Evolutionary conservation across 106 monocot genomes (phyloP), one percentile per base, ranked within the genome.

Genomic region (Phalaenopsis equestris): DNA sequence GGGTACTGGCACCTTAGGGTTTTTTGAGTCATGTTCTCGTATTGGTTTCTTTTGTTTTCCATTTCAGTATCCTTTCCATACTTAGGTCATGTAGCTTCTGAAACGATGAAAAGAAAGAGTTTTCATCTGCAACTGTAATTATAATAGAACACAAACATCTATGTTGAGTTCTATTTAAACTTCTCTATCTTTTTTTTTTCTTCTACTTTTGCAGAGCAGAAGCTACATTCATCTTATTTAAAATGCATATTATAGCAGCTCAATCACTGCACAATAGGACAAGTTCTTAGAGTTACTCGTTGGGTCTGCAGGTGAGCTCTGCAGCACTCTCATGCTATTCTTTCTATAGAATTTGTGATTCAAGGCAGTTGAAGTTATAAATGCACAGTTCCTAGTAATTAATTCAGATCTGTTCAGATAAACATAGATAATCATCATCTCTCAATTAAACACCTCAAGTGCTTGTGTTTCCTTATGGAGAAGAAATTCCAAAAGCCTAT

Each of bases 141-240:
- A 74, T 43, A 43, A 43, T 74, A 39, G 3, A 42, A 42, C n/a
- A 43, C 41, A 74, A 9, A 42, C 74, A 74, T 45, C 2, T 70
- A 39, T 45, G 74, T n/a, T 74, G 5, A 6, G 61, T 61, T 61
- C 21, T n/a, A 61, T 21, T 61, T 8, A 61, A 61, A 61, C 3
- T 61, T 61, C 19, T 61, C n/a, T 6, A 61, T 21, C 3, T 4
- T 61, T 30, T 30, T 30, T 30, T 30, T 30, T 30, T 30, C 30
- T 30, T 61, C 19, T 61, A 5, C 61, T 61, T 21, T 61, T 61
- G 18, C 6, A 21, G 21, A 61, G n/a, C 19, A 61, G 61, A 21
- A 61, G 5, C 61, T 61, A 61, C 61, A 61, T 61, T 61, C 61
- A 61, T 61, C 61, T n/a, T 61, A 61, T n/a, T 61, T 70, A 11